A percentile compares a stretch with the other conserved stretches of the same genome.
Evolutionary conservation across 169 alveolate species (phyloP).

Genomic region (Haemoproteus tartakovskyi): DNA sequence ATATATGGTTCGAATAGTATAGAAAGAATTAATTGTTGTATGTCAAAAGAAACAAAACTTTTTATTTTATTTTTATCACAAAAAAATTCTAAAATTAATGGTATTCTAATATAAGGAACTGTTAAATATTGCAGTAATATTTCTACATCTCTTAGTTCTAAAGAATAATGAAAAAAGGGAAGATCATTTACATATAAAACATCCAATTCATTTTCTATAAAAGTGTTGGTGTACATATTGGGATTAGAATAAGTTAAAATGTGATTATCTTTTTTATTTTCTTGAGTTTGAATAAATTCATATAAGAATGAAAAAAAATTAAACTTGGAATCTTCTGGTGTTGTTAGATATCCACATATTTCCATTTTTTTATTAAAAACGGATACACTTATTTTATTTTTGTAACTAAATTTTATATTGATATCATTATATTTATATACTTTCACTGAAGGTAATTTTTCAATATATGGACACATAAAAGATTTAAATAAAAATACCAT

Average conservation of each 20-base stretch:
- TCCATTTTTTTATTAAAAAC: conserved; percentile 45
- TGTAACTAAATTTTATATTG: conserved; percentile 27
- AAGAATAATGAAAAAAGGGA: conserved; percentile 76
- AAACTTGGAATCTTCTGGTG: conserved; percentile 67
- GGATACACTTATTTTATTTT: conserved; percentile 38
- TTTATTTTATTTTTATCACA: conserved; percentile 77
- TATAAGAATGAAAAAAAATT: conserved; percentile 66
- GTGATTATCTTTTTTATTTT: conserved; percentile 25
- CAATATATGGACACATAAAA: conserved; percentile 65
- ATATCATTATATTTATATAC: conserved; percentile 54
- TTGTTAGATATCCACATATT: conserved; percentile 56
- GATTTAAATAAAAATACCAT: conserved; percentile 60
- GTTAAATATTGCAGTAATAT: conserved; percentile 82
- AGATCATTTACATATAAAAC: conserved; percentile 75
- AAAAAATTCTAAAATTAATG: conserved; percentile 81
- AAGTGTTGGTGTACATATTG: conserved; percentile 55
- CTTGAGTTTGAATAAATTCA: conserved; percentile 50
- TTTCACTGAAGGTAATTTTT: conserved; percentile 42
- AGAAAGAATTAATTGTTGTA: conserved; percentile 79
- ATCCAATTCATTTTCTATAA: conserved; percentile 77
- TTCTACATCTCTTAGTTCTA: conserved; percentile 80
- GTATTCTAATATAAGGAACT: conserved; percentile 83
- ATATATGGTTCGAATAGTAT: conserved; percentile 81
- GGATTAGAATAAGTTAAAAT: conserved; percentile 60
- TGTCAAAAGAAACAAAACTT: conserved; percentile 72